Conservation (phyloP, 495 filamentous ascomycete species). For the Penicillium pancosmium region DNA sequence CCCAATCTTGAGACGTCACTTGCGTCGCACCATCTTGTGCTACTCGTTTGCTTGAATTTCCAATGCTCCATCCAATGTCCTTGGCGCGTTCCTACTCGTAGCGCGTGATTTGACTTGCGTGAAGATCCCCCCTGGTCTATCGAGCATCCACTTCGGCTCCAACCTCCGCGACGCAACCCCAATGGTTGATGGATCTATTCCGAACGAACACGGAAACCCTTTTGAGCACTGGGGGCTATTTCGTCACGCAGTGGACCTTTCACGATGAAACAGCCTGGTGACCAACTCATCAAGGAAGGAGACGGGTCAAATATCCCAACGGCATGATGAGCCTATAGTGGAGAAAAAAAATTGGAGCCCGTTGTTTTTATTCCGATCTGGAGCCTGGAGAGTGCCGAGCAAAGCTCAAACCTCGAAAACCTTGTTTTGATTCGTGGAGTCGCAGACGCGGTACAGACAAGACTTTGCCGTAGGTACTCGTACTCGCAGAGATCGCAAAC, state of each 20-base stretch:
- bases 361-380: slow-evolving; percentile 20
- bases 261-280: slow-evolving; percentile 4
- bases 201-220: slow-evolving; percentile 1
- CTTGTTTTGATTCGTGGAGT: slow-evolving; percentile 17
- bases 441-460: slow-evolving; percentile 10
- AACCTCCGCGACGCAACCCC: slow-evolving; percentile 7
- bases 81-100: neutral
- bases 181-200: slow-evolving; percentile 4
- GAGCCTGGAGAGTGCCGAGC: slow-evolving; percentile 22
- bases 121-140: slow-evolving; percentile 11
- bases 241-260: slow-evolving; percentile 6
- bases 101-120: slow-evolving; percentile 7
- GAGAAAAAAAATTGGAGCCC: slow-evolving; percentile 10
- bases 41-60: slow-evolving; percentile 12
- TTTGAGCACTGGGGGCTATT: neutral
- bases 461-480: slow-evolving; percentile 1
- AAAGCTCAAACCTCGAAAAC: slow-evolving; percentile 12
- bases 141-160: slow-evolving; percentile 6
- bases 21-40: slow-evolving; percentile 26
- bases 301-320: slow-evolving; percentile 1
- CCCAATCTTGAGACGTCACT: slow-evolving; percentile 14
- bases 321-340: slow-evolving; percentile 8
- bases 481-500: slow-evolving; percentile 17
- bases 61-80: slow-evolving; percentile 4
- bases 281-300: slow-evolving; percentile 5